These are phyloP conservation scores for Dendrobium chrysotoxum DNA, from an alignment of 106 monocot genomes.

Conservation along the genomic window DNA sequence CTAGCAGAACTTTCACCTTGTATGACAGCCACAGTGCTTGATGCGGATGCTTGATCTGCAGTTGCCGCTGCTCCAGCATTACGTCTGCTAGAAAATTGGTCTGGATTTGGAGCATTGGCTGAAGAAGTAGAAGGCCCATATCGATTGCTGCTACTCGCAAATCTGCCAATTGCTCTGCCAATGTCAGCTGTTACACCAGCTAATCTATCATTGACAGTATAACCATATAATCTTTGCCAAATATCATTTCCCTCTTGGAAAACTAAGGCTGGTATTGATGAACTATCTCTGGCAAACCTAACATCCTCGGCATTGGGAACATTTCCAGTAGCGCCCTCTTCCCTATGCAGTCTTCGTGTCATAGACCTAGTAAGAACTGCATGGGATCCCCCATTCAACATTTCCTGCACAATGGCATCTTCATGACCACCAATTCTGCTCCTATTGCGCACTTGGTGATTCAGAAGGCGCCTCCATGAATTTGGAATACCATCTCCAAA, in stretches of 20 bases:
- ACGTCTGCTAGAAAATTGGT: slow-evolving; percentile 11
- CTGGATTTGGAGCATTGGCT: slow-evolving; percentile 23
- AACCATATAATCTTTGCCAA: slow-evolving; percentile 26
- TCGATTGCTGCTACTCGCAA: slow-evolving; percentile 18
- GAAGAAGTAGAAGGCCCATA: slow-evolving; percentile 34
- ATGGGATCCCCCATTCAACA: slow-evolving; percentile 28
- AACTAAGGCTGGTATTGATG: slow-evolving; percentile 15
- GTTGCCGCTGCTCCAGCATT: slow-evolving; percentile 23
- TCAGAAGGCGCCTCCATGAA: slow-evolving; percentile 46
- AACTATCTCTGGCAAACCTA: slow-evolving; percentile 18
- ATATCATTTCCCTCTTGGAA: slow-evolving; percentile 28
- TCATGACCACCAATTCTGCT: slow-evolving; percentile 26
- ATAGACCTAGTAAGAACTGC: slow-evolving; percentile 43
- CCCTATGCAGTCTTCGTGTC: slow-evolving; percentile 35
- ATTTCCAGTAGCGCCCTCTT: slow-evolving; percentile 16
- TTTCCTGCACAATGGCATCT: slow-evolving; percentile 34
- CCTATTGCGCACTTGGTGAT: slow-evolving; percentile 28
- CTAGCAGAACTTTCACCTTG: slow-evolving; percentile 42
- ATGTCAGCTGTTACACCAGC: slow-evolving; percentile 43
- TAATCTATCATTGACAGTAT: slow-evolving; percentile 28
- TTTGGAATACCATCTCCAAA: slow-evolving; percentile 33
- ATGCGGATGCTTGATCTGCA: slow-evolving; percentile 67
- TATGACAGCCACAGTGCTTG: slow-evolving; percentile 80
- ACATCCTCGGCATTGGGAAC: slow-evolving; percentile 2
- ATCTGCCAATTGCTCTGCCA: slow-evolving; percentile 45